These are phyloP conservation scores for Tetrapisispora fleetii DNA, from an alignment of 805 yeast species.

Conservation along the genomic window DNA sequence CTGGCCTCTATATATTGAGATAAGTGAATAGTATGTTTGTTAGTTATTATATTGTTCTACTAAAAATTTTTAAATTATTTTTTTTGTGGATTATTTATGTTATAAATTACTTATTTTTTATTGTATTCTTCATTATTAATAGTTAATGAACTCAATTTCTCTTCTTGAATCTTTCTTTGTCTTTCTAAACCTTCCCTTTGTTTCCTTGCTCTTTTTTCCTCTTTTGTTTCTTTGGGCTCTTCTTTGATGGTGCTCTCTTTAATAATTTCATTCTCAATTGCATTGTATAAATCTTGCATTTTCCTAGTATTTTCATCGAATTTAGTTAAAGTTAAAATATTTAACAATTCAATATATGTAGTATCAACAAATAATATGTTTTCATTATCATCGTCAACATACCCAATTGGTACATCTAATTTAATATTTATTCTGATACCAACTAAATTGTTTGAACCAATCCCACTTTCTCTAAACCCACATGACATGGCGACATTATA, in stretches of 20 bases:
- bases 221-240: slow-evolving; percentile 38
- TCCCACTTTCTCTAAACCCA: slow-evolving; percentile 83
- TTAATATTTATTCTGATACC: slow-evolving; percentile 62
- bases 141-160: background rate
- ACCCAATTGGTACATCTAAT: slow-evolving; percentile 72
- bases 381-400: slow-evolving; percentile 26
- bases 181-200: slow-evolving; percentile 36
- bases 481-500: slow-evolving; percentile 69
- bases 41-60: too few relatives aligned
- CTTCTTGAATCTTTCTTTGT: slow-evolving; percentile 12
- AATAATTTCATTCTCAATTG: slow-evolving; percentile 32
- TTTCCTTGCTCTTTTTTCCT: slow-evolving; percentile 46
- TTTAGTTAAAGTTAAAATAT: slow-evolving; percentile 48
- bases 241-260: background rate
- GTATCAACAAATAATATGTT: slow-evolving; percentile 39
- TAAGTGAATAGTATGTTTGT: too few relatives aligned
- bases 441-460: slow-evolving; percentile 67
- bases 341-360: slow-evolving; percentile 42
- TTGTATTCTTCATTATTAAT: background rate
- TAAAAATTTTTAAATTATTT: too few relatives aligned
- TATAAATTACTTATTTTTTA: background rate
- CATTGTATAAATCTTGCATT: slow-evolving; percentile 37
- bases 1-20: too few relatives aligned
- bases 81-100: too few relatives aligned
- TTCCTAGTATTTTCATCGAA: slow-evolving; percentile 57